A percentile compares a stretch with the other conserved stretches of the same genome.
phyloP scores from a whole-genome alignment of 192 early-diverging fungal species.

The Allomyces macrogynus region DNA sequence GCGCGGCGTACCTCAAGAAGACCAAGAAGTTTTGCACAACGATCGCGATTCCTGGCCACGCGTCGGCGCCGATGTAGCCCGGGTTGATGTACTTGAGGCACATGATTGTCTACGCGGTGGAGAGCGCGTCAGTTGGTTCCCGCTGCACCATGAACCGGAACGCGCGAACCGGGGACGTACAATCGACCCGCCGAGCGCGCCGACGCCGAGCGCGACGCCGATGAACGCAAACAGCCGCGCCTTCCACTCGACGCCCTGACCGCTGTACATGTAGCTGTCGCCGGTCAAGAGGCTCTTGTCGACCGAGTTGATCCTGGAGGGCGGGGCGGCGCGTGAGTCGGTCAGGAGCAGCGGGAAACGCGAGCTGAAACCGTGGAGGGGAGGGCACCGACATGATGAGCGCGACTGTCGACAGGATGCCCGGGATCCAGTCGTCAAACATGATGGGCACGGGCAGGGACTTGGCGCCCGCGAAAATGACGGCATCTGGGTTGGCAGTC shows the following conservation, averaged over 20 bases:
- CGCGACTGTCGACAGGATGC: conserved; percentile 23
- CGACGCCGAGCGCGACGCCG: conserved; percentile 26
- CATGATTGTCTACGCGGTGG: conserved; percentile 13
- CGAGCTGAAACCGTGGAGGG: not conserved
- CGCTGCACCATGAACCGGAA: too few species aligned
- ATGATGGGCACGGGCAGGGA: conserved; percentile 8
- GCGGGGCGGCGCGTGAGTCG: not conserved
- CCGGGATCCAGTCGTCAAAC: conserved; percentile 31
- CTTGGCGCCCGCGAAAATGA: not conserved
- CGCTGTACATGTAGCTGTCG: conserved; percentile 12
- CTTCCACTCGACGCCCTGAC: conserved; percentile 17
- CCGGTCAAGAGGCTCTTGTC: conserved; percentile 21
- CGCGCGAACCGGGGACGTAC: conserved; percentile 4
- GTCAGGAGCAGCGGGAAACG: too few species aligned
- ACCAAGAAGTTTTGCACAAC: conserved; percentile 23
- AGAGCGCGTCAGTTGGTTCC: not conserved
- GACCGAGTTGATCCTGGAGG: conserved; percentile 24
- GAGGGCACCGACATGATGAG: conserved; percentile 16
- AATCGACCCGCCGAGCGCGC: conserved; percentile 20
- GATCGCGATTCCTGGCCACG: conserved; percentile 20
- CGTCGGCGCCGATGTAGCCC: conserved; percentile 16
- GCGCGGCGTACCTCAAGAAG: conserved; percentile 16
- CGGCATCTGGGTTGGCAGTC: not conserved
- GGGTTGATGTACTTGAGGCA: conserved; percentile 24
- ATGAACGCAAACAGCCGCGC: conserved; percentile 26